Percentiles rank a stretch among this genome's conserved stretches.
These are phyloP conservation scores for Apiospora arundinis DNA, from an alignment of 2,329 filamentous ascomycete species.

Conservation along the genomic window DNA sequence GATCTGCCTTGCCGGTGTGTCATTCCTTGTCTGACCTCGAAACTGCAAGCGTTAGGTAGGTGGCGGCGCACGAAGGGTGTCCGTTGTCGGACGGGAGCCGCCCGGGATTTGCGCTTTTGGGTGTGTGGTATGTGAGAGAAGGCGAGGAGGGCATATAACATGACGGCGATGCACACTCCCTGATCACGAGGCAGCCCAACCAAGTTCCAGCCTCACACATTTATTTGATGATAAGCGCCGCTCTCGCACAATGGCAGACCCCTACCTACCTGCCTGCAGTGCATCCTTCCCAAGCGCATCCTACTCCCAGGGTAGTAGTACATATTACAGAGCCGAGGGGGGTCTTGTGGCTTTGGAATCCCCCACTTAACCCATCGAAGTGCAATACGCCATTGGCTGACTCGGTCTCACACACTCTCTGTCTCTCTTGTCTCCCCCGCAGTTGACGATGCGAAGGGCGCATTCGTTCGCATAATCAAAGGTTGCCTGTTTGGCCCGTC, in stretches of 20 bases:
- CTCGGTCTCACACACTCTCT: not conserved
- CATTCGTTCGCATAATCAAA: not conserved
- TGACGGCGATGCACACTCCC: not conserved
- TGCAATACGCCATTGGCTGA: conserved; percentile 17
- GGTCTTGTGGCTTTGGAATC: conserved; percentile 5
- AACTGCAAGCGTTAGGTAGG: conserved; percentile 1
- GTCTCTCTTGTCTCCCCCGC: not conserved
- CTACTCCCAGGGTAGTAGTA: not conserved
- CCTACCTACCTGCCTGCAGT: not conserved
- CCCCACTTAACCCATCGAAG: not conserved
- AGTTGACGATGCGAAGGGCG: not conserved
- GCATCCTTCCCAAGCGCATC: not conserved
- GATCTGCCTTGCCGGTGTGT: conserved; percentile 6
- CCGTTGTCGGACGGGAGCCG: conserved; percentile 1
- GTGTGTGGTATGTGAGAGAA: not conserved
- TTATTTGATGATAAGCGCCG: conserved; percentile 2
- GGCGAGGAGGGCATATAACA: not conserved
- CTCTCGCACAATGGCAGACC: not conserved
- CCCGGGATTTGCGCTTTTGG: not conserved
- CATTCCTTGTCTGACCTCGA: conserved; percentile 13
- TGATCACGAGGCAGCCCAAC: not conserved
- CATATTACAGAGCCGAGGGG: not conserved
- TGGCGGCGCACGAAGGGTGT: not conserved
- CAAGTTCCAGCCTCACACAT: not conserved
- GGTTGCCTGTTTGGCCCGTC: not conserved